phyloP scores from a whole-genome alignment of 2,329 filamentous ascomycete genomes.

The Trichoderma cornu-damae region DNA sequence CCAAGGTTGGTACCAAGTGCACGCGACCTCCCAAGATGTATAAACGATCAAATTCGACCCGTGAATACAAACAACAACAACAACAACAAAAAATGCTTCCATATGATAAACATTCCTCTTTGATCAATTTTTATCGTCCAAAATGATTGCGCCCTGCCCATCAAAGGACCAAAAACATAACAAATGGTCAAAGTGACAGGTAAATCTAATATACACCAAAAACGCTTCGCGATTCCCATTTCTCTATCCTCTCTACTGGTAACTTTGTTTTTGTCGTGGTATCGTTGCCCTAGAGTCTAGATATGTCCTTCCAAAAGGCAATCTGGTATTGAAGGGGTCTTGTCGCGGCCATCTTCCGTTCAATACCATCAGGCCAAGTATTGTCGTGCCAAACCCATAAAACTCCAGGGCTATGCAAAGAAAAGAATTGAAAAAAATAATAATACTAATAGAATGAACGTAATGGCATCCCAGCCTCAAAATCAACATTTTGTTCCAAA shows the following conservation, averaged over 20 bases:
- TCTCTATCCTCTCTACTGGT: constrained; percentile 15
- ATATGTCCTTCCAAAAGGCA: constrained; percentile 6
- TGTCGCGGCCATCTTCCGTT: background rate
- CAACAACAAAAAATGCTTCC: background rate
- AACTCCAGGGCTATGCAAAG: constrained; percentile 26
- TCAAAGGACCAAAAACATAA: background rate
- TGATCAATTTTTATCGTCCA: background rate
- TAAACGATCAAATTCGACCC: too few relatives aligned
- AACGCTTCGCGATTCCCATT: constrained; percentile 8
- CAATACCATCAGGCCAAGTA: constrained; percentile 6
- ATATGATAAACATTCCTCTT: background rate
- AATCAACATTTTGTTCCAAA: constrained; percentile 17
- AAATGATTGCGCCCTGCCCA: background rate
- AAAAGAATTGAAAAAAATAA: too few relatives aligned
- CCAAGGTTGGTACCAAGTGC: too few relatives aligned
- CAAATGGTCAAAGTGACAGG: background rate
- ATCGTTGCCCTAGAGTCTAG: constrained; percentile 14
- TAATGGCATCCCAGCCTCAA: constrained; percentile 7
- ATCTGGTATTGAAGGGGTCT: constrained; percentile 3
- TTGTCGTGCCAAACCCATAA: constrained; percentile 8
- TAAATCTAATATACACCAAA: constrained; percentile 15
- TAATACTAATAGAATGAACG: constrained; percentile 14
- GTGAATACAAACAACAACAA: too few relatives aligned
- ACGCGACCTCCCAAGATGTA: too few relatives aligned
- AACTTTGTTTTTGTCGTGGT: constrained; percentile 9